phyloP scores from a whole-genome alignment of 2,329 filamentous ascomycete species.

The Chrysoporthe deuterocubensis region DNA sequence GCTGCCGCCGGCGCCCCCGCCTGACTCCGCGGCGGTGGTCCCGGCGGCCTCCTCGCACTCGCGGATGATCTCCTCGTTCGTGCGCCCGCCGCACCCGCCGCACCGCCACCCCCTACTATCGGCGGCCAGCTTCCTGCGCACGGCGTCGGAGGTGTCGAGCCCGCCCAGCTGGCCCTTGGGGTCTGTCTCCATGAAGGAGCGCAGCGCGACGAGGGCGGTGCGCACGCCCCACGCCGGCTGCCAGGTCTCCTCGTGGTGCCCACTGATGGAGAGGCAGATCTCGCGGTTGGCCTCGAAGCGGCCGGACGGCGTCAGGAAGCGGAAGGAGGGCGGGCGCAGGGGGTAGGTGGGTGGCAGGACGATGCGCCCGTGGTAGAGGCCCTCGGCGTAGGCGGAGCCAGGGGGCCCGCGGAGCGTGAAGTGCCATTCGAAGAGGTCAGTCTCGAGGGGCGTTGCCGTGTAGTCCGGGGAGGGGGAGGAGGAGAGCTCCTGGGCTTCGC shows the following conservation, averaged over 20 bases:
- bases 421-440: constrained; percentile 97
- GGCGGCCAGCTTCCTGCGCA: constrained; percentile 70
- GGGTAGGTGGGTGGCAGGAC: constrained; percentile 88
- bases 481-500: constrained; percentile 88
- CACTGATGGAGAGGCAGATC: constrained; percentile 92
- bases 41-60: constrained; percentile 67
- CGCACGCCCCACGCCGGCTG: constrained; percentile 97
- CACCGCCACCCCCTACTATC: constrained; percentile 72
- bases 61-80: constrained; percentile 73
- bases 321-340: constrained; percentile 90
- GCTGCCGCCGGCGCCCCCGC: constrained; percentile 31
- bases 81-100: constrained; percentile 69
- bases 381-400: constrained; percentile 74
- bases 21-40: constrained; percentile 34
- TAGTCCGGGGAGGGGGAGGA: constrained; percentile 82
- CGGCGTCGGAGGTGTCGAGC: constrained; percentile 72
- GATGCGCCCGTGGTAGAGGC: constrained; percentile 95
- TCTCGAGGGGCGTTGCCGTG: constrained; percentile 81
- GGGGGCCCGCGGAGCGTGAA: constrained; percentile 95
- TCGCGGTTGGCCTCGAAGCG: constrained; percentile 96
- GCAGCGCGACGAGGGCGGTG: constrained; percentile 78
- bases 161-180: constrained; percentile 88
- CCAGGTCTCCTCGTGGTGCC: constrained; percentile 98
- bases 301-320: constrained; percentile 88
- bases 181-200: constrained; percentile 93